These are phyloP conservation scores for Diaporthe humulicola DNA, from an alignment of 2,329 filamentous ascomycete genomes.

Conservation along the genomic window DNA sequence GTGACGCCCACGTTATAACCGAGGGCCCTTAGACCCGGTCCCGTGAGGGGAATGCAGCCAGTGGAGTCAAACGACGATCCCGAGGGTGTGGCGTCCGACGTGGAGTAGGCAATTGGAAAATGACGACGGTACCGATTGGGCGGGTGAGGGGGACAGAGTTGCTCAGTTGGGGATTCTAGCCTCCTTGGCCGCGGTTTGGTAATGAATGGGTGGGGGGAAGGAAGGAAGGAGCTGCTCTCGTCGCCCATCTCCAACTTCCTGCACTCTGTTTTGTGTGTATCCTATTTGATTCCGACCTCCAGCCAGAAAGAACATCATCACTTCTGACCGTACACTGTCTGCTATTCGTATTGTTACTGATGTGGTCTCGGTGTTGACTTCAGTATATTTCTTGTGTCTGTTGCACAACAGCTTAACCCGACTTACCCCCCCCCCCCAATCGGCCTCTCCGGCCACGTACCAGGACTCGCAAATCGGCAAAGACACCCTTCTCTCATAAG, in stretches of 20 bases:
- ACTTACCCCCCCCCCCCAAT: background rate
- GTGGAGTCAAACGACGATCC: conserved; percentile 15
- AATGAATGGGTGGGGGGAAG: background rate
- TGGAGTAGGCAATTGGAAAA: conserved; percentile 9
- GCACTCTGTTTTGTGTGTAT: background rate
- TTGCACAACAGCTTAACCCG: background rate
- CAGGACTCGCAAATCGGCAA: background rate
- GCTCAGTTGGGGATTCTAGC: conserved; percentile 3
- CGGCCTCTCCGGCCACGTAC: background rate
- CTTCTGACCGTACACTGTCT: background rate
- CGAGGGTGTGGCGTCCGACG: background rate
- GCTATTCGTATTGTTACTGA: background rate
- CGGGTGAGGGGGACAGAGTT: background rate
- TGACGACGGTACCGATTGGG: conserved; percentile 3
- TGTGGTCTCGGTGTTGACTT: no score
- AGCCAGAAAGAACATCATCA: background rate
- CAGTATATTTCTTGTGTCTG: background rate
- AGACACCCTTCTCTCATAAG: background rate
- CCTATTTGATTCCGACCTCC: background rate
- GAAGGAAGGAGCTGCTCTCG: background rate
- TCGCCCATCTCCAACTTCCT: conserved; percentile 4
- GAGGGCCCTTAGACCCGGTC: conserved; percentile 15
- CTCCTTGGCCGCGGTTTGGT: background rate
- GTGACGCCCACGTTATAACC: background rate
- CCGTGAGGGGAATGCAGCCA: background rate